Evolutionary conservation across 2,329 filamentous ascomycete species (phyloP), one percentile per base, ranked within the genome.

Genomic region (Albophoma yamanashiensis): DNA sequence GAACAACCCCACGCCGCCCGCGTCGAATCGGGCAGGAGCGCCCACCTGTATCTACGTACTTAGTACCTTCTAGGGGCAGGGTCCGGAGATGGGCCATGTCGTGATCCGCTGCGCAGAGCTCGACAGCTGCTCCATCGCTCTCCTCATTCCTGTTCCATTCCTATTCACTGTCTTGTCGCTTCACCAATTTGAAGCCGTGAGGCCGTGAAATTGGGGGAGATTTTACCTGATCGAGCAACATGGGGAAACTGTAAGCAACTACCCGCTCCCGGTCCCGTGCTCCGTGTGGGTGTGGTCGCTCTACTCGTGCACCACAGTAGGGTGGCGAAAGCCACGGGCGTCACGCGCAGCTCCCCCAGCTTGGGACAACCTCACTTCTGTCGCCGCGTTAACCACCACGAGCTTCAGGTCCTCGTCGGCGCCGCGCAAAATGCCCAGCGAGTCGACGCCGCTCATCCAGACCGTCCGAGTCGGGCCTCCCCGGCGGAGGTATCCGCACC

Each of bases 401-500:
- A 22, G 53, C 14, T 25, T n/a, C 31, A 56, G 42, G 5, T 31
- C 47, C 52, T 38, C 31, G 36, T 47, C 31, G 17, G 40, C 11
- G 38, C 20, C 45, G 25, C 43, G 39, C 12, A 72, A 72, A 58
- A 75, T 75, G 73, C 64, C 71, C 59, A 66, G 62, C 70, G 87
- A 91, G 76, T 78, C 77, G 60, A 89, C 86, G 57, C 88, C 88
- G 61, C 79, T 91, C 66, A 81, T 91, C 63, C 79, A 85, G 67
- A 85, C 82, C 58, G 82, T 89, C 61, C 79, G 70, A 22, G 77
- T 87, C 65, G 78, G 78, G 61, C 71, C 81, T 63, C 76, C 77
- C 62, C 77, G 77, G 66, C 77, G 74, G 64, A 78, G 85, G 65
- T 86, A 86, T 67, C 77, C 77, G 53, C 84, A 88, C 65, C 78